Evolutionary conservation across 2,329 filamentous ascomycete genomes (phyloP).

Genomic region (Pestalotiopsis sp.): DNA sequence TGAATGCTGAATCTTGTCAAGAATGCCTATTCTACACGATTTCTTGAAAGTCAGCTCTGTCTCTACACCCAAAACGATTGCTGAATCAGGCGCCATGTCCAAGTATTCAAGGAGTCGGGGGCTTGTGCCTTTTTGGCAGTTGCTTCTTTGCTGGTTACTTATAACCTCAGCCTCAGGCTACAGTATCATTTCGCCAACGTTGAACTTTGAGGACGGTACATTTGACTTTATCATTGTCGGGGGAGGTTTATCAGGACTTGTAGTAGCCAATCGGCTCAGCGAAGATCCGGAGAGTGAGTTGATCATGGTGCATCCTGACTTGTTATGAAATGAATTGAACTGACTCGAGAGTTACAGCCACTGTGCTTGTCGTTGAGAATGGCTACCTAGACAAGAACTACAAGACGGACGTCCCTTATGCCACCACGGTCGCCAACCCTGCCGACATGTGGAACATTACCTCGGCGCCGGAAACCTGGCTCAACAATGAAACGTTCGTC

Average conservation of each 20-base stretch:
- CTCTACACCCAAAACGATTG: not conserved
- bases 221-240: slow-evolving; percentile 19
- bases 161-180: not conserved
- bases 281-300: slow-evolving; percentile 16
- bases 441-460: slow-evolving; percentile 14
- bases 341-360: not conserved
- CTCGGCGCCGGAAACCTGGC: slow-evolving; percentile 5
- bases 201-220: not conserved
- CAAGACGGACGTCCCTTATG: slow-evolving; percentile 11
- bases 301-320: not conserved
- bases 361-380: slow-evolving; percentile 16
- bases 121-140: not conserved
- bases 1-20: not conserved
- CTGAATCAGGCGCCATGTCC: not conserved
- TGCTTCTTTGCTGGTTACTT: not conserved
- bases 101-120: too few relatives aligned
- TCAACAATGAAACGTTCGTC: not conserved
- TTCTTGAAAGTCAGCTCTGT: too few relatives aligned
- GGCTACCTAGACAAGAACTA: slow-evolving; percentile 12
- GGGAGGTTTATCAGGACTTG: slow-evolving; percentile 18
- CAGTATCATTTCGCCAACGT: not conserved
- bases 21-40: too few relatives aligned
- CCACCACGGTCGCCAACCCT: slow-evolving; percentile 5
- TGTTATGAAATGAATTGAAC: not conserved
- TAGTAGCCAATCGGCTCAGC: slow-evolving; percentile 18